A percentile compares a stretch with the other conserved stretches of the same genome.
Evolutionary conservation across 108 stramenopile species (phyloP).

Genomic region (Nannochloropsis oceanica): DNA sequence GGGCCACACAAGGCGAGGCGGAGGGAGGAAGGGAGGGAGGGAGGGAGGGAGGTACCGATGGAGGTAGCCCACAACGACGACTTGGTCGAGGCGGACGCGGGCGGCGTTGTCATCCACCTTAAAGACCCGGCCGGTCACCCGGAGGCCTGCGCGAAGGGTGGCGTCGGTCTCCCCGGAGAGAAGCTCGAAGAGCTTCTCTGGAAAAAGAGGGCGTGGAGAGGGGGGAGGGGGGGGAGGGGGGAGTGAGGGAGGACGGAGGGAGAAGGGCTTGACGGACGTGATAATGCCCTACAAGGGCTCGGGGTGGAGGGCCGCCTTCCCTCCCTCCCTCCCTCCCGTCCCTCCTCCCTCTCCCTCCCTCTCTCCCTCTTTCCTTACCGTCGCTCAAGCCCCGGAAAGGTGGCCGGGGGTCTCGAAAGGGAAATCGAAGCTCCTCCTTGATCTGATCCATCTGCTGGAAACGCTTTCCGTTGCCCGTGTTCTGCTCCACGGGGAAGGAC

Average conservation of each 20-base stretch:
- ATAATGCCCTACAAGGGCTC: too few species aligned
- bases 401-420: slow-evolving; percentile 10
- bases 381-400: slow-evolving; percentile 3
- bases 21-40: too few species aligned
- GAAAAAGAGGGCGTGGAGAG: background rate
- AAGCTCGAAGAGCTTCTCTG: slow-evolving; percentile 29
- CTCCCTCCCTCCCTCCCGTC: background rate
- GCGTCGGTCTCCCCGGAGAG: slow-evolving; percentile 27
- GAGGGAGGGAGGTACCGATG: background rate
- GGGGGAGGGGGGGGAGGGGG: background rate
- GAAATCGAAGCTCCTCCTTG: slow-evolving; percentile 15
- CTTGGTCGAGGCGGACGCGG: background rate
- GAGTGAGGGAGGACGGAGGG: background rate
- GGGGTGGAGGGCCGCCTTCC: too few species aligned
- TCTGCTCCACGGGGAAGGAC: background rate
- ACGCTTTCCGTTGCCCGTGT: slow-evolving; percentile 22
- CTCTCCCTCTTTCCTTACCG: background rate
- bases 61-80: background rate
- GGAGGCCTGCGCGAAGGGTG: slow-evolving; percentile 11
- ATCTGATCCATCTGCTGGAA: slow-evolving; percentile 19
- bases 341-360: background rate
- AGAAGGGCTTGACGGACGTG: background rate
- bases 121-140: background rate
- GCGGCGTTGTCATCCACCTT: background rate
- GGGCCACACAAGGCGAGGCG: too few species aligned